phyloP scores from a whole-genome alignment of 306 rosid genomes.

The Dicorynia guianensis region DNA sequence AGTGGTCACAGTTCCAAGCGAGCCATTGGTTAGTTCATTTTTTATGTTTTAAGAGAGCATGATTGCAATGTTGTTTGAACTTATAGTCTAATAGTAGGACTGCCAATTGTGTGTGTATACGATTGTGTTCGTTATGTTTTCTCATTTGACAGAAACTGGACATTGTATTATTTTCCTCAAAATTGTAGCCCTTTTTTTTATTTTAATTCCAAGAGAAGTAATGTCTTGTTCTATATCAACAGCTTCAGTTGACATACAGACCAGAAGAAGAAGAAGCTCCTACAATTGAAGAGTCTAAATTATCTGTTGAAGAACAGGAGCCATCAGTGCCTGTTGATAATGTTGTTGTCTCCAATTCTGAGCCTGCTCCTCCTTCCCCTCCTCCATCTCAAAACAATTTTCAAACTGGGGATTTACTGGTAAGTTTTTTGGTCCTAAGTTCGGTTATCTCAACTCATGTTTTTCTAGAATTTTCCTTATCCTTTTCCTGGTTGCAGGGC shows the following conservation, averaged over 20 bases:
- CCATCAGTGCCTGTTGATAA: constrained; percentile 57
- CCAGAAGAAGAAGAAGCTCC: constrained; percentile 69
- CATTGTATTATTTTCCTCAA: constrained; percentile 25
- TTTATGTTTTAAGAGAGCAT: constrained; percentile 10
- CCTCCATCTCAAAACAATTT: constrained; percentile 58
- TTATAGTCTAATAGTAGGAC: background rate
- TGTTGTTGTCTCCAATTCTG: constrained; percentile 55
- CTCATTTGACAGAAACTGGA: background rate
- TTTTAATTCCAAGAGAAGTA: constrained; percentile 5
- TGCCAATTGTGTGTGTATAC: background rate
- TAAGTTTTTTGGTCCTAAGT: constrained; percentile 42
- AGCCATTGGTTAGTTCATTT: constrained; percentile 81
- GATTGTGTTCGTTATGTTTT: constrained; percentile 2
- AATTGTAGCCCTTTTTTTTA: constrained; percentile 24
- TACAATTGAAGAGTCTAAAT: constrained; percentile 60
- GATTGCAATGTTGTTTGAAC: background rate
- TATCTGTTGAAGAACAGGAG: constrained; percentile 70
- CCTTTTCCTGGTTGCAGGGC: constrained; percentile 65
- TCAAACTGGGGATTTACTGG: constrained; percentile 90
- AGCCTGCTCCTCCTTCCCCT: constrained; percentile 66
- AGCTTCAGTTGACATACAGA: constrained; percentile 94
- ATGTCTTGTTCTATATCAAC: constrained; percentile 52
- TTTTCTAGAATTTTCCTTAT: constrained; percentile 22
- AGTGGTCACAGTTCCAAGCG: constrained; percentile 76
- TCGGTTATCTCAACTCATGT: constrained; percentile 17